A percentile compares a stretch with the other conserved stretches of the same genome.
phyloP scores from a whole-genome alignment of 345 rosid genomes.

The Limnanthes douglasii region DNA sequence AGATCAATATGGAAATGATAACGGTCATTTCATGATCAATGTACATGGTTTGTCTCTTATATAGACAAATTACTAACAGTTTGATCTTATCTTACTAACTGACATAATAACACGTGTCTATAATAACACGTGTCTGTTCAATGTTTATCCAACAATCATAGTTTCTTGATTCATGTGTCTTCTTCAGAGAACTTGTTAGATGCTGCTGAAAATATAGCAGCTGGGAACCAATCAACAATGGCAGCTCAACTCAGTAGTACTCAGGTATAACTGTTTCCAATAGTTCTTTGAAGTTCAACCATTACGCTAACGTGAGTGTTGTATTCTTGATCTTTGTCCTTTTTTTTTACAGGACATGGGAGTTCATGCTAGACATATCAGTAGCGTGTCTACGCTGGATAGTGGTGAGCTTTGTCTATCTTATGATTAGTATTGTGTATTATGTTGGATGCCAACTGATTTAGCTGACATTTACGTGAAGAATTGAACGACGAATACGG shows the following conservation, averaged over 20 bases:
- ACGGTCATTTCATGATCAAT: too few relatives aligned
- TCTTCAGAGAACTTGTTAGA: constrained; percentile 43
- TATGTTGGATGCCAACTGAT: neutral
- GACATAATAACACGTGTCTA: too few relatives aligned
- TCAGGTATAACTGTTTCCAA: constrained; percentile 22
- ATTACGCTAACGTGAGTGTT: neutral
- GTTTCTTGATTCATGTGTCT: neutral
- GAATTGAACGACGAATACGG: constrained; percentile 77
- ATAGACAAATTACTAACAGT: too few relatives aligned
- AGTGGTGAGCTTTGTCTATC: constrained; percentile 51
- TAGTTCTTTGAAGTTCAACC: constrained; percentile 2
- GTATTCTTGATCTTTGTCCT: neutral
- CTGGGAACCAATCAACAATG: constrained; percentile 22
- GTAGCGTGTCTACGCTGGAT: constrained; percentile 76
- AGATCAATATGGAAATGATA: too few relatives aligned
- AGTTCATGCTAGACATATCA: constrained; percentile 84
- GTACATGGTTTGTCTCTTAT: too few relatives aligned
- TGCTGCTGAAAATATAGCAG: constrained; percentile 30
- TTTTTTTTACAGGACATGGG: constrained; percentile 48
- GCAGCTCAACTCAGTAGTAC: constrained; percentile 28
- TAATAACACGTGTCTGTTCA: too few relatives aligned
- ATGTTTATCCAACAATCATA: too few relatives aligned
- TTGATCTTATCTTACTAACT: too few relatives aligned
- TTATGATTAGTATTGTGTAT: too few relatives aligned
- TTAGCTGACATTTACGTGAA: constrained; percentile 15